Evolutionary conservation across 2,329 filamentous ascomycete genomes (phyloP).

Genomic region (Triangularia verruculosa): DNA sequence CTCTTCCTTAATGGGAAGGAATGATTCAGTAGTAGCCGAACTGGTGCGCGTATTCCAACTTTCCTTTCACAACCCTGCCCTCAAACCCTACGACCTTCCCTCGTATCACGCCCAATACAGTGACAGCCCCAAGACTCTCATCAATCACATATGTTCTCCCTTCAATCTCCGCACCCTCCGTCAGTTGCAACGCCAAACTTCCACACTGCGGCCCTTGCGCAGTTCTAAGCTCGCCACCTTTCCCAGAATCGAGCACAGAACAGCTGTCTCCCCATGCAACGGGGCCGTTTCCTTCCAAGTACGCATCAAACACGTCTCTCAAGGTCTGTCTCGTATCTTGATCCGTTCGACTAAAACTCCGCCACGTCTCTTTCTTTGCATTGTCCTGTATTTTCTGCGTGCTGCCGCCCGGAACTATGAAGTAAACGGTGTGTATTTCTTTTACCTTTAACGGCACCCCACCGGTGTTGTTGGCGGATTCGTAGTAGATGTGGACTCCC

Average conservation of each 20-base stretch:
- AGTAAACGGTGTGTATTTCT: background rate
- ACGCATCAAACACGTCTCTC: background rate
- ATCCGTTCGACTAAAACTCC: background rate
- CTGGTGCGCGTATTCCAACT: conserved; percentile 11
- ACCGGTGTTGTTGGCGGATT: background rate
- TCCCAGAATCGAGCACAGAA: conserved; percentile 29
- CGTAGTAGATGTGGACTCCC: conserved; percentile 4
- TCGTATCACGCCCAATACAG: background rate
- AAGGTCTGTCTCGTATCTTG: background rate
- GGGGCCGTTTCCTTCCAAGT: conserved; percentile 14
- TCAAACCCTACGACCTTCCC: conserved; percentile 2
- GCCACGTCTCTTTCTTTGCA: conserved; percentile 2
- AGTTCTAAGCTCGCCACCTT: conserved; percentile 19
- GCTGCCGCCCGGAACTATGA: background rate
- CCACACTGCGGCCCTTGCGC: background rate
- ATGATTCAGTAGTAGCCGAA: background rate
- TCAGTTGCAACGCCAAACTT: background rate
- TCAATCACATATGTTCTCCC: conserved; percentile 9
- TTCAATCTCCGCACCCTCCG: background rate
- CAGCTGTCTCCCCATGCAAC: conserved; percentile 36
- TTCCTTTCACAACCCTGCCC: conserved; percentile 8
- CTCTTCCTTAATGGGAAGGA: too few species aligned
- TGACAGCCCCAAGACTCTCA: background rate
- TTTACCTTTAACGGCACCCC: background rate
- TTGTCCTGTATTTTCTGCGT: background rate